Percentiles rank a stretch among this genome's conserved stretches.
Conservation (phyloP, 2,329 filamentous ascomycete genomes). For the Cladobotryum mycophilum region DNA sequence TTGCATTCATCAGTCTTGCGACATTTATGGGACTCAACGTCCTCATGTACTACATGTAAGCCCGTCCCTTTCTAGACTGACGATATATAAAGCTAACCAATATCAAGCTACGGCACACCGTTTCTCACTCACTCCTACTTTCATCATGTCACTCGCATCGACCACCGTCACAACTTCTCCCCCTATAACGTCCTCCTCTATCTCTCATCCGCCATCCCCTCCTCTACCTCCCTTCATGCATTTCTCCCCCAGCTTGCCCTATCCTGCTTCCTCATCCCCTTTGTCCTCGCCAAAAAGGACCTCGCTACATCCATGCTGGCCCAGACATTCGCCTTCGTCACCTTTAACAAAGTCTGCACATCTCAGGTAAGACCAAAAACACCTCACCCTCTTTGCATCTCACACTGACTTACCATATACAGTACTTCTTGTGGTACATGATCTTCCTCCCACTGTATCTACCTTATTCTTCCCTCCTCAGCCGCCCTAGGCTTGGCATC, state of each 20-base stretch:
- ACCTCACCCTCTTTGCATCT: not conserved
- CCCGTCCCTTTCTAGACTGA: slow-evolving; percentile 23
- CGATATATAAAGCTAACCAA: slow-evolving; percentile 8
- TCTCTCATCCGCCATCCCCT: slow-evolving; percentile 62
- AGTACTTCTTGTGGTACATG: slow-evolving; percentile 99
- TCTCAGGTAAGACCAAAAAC: slow-evolving; percentile 63
- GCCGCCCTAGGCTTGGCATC: slow-evolving; percentile 53
- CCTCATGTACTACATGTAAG: slow-evolving; percentile 68
- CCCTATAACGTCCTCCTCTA: slow-evolving; percentile 92
- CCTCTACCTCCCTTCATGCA: slow-evolving; percentile 45
- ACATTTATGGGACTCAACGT: slow-evolving; percentile 71
- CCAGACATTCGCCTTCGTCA: slow-evolving; percentile 94
- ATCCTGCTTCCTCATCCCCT: slow-evolving; percentile 67
- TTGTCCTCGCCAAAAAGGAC: slow-evolving; percentile 73
- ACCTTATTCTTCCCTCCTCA: slow-evolving; percentile 67
- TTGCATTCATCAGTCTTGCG: slow-evolving; percentile 58
- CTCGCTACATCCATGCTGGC: slow-evolving; percentile 81
- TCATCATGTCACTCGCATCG: slow-evolving; percentile 86
- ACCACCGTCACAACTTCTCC: slow-evolving; percentile 98
- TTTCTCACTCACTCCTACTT: slow-evolving; percentile 89
- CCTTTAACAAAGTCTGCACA: slow-evolving; percentile 98
- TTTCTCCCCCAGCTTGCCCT: slow-evolving; percentile 85
- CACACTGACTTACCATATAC: not conserved
- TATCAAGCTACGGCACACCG: slow-evolving; percentile 65
- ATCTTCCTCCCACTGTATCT: slow-evolving; percentile 89